Percentiles rank a stretch among this genome's conserved stretches.
Conservation (phyloP, 2,329 filamentous ascomycete genomes). For the Exophiala sp. region DNA sequence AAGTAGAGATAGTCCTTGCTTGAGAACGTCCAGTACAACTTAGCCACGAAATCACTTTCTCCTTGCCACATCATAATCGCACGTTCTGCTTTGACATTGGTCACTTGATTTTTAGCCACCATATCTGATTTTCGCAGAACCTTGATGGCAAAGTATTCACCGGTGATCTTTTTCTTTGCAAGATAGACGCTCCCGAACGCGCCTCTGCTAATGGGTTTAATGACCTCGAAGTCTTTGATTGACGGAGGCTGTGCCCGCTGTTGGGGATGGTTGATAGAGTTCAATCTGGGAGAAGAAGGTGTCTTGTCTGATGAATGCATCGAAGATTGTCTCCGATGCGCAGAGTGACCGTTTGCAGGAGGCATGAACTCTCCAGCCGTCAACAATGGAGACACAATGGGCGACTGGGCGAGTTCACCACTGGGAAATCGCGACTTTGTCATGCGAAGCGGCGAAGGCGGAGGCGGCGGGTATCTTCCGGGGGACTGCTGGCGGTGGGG, state of each 20-base stretch:
- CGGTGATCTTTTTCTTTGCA: constrained; percentile 96
- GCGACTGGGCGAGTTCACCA: constrained; percentile 54
- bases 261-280: constrained; percentile 70
- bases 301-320: constrained; percentile 71
- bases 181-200: constrained; percentile 97
- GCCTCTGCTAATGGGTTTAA: constrained; percentile 98
- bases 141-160: constrained; percentile 98
- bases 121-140: constrained; percentile 99
- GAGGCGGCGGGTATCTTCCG: constrained; percentile 64
- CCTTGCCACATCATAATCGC: constrained; percentile 99
- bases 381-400: constrained; percentile 82
- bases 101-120: constrained; percentile 99
- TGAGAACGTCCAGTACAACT: constrained; percentile 98
- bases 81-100: constrained; percentile 95
- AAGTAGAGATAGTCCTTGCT: constrained; percentile 98
- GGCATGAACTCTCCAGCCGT: constrained; percentile 63
- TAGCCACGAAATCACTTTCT: constrained; percentile 97
- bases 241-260: constrained; percentile 86
- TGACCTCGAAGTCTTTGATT: constrained; percentile 98
- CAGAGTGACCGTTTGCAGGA: constrained; percentile 44
- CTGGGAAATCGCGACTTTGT: constrained; percentile 68
- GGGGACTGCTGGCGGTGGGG: constrained; percentile 85
- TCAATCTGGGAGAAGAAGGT: constrained; percentile 73
- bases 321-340: constrained; percentile 82
- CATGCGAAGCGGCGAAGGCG: constrained; percentile 81